A percentile compares a stretch with the other conserved stretches of the same genome.
phyloP scores from a whole-genome alignment of 1,284 basidiomycete species.

The Sporisorium sorghi region DNA sequence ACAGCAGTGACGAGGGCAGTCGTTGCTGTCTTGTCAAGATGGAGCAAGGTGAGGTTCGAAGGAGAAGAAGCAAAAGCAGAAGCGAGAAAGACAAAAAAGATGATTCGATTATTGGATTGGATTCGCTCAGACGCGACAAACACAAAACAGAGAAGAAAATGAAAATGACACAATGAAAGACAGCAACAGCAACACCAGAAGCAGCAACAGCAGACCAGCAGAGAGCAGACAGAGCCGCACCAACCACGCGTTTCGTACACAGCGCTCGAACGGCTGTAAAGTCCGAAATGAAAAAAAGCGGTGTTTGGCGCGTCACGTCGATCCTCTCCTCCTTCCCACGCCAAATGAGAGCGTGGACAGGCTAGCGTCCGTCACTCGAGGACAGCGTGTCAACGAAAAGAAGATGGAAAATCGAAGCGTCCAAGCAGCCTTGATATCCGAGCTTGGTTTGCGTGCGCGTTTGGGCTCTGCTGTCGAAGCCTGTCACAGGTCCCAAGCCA shows the following conservation, averaged over 20 bases:
- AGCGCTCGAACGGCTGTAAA: background rate
- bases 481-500: background rate
- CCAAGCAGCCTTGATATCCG: constrained; percentile 1
- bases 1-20: constrained; percentile 3
- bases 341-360: too few relatives aligned
- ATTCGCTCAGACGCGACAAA: background rate
- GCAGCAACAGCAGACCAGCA: background rate
- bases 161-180: background rate
- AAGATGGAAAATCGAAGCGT: background rate
- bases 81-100: background rate
- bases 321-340: too few relatives aligned
- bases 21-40: constrained; percentile 4
- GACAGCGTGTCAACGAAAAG: background rate
- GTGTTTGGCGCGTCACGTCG: background rate
- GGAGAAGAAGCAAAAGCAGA: background rate
- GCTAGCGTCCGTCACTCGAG: too few relatives aligned
- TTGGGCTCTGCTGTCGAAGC: too few relatives aligned
- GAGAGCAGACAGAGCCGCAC: too few relatives aligned
- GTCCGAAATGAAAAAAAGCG: background rate
- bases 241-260: background rate
- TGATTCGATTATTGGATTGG: background rate
- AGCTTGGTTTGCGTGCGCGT: constrained; percentile 1
- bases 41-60: background rate
- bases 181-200: background rate
- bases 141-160: background rate